These are phyloP conservation scores for Yarrowia sp. DNA, from an alignment of 805 yeast genomes.

Conservation along the genomic window DNA sequence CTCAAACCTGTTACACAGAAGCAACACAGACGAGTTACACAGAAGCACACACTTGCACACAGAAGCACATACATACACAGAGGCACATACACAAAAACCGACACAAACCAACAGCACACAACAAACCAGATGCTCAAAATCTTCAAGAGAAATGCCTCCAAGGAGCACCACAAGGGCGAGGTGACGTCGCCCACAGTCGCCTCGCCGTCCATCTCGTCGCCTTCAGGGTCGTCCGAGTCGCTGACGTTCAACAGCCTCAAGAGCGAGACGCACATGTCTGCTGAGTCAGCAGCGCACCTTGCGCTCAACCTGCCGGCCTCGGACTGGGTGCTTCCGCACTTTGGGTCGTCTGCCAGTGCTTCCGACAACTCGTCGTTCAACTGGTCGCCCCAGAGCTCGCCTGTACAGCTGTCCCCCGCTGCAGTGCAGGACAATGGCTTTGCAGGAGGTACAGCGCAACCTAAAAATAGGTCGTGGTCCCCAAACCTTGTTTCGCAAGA, in stretches of 20 bases:
- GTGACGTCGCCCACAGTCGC: not conserved
- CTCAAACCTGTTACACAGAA: no score
- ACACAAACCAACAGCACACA: not conserved
- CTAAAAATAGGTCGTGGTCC: slow-evolving; percentile 4
- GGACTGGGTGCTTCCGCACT: not conserved
- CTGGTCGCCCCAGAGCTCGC: slow-evolving; percentile 3
- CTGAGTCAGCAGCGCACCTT: not conserved
- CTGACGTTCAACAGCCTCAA: not conserved
- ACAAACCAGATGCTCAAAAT: not conserved
- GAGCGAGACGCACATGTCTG: not conserved
- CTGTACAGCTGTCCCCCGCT: not conserved
- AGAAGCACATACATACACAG: no score
- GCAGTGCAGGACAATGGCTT: slow-evolving; percentile 2
- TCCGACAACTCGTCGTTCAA: not conserved
- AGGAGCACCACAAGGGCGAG: not conserved
- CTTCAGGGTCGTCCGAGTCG: not conserved
- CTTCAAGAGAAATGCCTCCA: not conserved
- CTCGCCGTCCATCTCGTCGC: not conserved
- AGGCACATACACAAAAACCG: no score
- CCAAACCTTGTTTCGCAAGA: not conserved
- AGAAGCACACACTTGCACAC: no score
- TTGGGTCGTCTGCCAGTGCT: not conserved
- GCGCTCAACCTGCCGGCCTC: not conserved
- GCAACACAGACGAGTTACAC: no score
- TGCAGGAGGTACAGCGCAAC: slow-evolving; percentile 10